Evolutionary conservation across 2,329 filamentous ascomycete genomes (phyloP), one percentile per base, ranked within the genome.

Genomic region (Akanthomyces dipterigenus): DNA sequence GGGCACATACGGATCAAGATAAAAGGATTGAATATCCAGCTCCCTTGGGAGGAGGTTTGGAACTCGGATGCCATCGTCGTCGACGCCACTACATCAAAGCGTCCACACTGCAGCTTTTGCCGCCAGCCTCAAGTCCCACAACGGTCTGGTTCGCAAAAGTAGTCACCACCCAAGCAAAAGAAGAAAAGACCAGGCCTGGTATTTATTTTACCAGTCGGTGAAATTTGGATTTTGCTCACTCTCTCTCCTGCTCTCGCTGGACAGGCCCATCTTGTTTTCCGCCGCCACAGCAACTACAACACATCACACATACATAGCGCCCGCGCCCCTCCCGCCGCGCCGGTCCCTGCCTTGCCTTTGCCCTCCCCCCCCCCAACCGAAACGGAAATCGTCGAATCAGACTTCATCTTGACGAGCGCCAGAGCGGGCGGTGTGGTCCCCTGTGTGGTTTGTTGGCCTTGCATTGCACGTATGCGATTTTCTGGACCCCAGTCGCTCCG

Each of bases 401-500:
- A 22, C 14, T 43, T 22, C 36, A 36, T 24, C 36, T 59, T 28
- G 36, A 43, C 36, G 24, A 34, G 56, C 48, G 46, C 36, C 45
- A 58, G n/a, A 42, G 56, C 28, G 36, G 46, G 56, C 56, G 56
- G 56, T 60, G 56, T 60, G 46, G 56, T 45, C 14, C 45, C 18
- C 56, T 60, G 46, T 45, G 50, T 50, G 55, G 46, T 43, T 59
- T 59, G 46, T 59, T 60, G 56, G 56, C 56, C 56, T 53, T 60
- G 56, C 56, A 60, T 51, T 34, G 40, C 38, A 34, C 16, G 42
- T 38, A 20, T 48, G 54, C 31, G 28, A 18, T 26, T 26, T 40
- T 43, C 14, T 40, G 53, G 22, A 28, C 45, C 55, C 46, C 55
- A 2, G 42, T 28, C 51, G 22, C 36, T 55, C n/a, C 8, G 20